phyloP scores from a whole-genome alignment of 1,284 basidiomycete species.

The Boletus semigastroideus region DNA sequence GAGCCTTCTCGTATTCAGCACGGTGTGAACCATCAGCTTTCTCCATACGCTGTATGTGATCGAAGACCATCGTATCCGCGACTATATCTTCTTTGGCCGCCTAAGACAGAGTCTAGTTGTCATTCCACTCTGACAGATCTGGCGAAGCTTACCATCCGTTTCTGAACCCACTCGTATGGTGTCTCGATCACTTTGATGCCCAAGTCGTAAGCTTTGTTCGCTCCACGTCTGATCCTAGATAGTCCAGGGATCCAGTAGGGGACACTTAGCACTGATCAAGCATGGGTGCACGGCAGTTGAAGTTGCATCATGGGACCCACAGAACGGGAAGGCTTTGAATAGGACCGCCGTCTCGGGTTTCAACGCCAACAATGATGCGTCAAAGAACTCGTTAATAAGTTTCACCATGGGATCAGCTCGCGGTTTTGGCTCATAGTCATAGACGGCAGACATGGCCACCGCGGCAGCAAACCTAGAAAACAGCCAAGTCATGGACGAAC shows the following conservation, averaged over 20 bases:
- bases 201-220: not conserved
- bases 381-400: not conserved
- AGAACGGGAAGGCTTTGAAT: constrained; percentile 16
- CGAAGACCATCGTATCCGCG: constrained; percentile 10
- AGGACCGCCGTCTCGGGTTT: not conserved
- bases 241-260: constrained; percentile 17
- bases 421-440: constrained; percentile 1
- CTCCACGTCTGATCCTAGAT: not conserved
- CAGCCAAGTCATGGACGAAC: too few relatives aligned
- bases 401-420: not conserved
- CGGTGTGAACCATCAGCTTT: not conserved
- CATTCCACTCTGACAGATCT: not conserved
- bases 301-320: not conserved
- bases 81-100: not conserved
- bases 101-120: not conserved
- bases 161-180: constrained; percentile 16
- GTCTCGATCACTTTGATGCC: constrained; percentile 4
- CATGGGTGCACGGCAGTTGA: not conserved
- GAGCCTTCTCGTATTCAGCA: not conserved
- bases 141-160: constrained; percentile 8
- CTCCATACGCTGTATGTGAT: constrained; percentile 17
- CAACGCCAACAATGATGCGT: not conserved
- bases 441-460: not conserved
- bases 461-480: not conserved
- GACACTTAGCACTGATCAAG: constrained; percentile 9